Evolutionary conservation across 83 land plant genomes (phyloP).

Genomic region (Isoetes engelmannii): DNA sequence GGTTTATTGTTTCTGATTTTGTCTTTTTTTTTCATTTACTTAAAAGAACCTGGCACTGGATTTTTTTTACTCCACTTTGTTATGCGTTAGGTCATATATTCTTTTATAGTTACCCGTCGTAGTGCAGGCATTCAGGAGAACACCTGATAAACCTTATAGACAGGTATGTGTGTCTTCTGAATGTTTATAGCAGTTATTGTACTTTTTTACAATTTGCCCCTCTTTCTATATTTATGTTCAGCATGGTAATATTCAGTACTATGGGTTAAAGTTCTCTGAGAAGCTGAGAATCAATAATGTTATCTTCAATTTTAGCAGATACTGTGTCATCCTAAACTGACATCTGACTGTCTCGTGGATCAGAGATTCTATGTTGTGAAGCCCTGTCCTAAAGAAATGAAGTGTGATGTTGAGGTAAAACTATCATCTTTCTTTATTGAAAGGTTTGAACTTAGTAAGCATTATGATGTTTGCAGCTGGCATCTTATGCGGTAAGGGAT

Average conservation of each 20-base stretch:
- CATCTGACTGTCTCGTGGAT: slow-evolving; percentile 6
- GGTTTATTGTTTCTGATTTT: slow-evolving; percentile 25
- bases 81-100: neutral
- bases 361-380: slow-evolving; percentile 95
- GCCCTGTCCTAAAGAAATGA: slow-evolving; percentile 96
- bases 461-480: slow-evolving; percentile 37
- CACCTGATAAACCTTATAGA: slow-evolving; percentile 90
- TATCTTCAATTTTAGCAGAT: neutral
- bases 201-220: neutral
- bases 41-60: neutral
- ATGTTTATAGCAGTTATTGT: neutral
- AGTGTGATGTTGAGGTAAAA: slow-evolving; percentile 95
- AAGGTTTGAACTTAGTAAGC: slow-evolving; percentile 14
- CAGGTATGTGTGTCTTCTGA: slow-evolving; percentile 67
- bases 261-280: too few species aligned
- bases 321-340: neutral
- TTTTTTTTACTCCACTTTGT: neutral
- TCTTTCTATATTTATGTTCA: too few species aligned
- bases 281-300: too few species aligned
- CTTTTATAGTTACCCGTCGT: neutral
- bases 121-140: slow-evolving; percentile 85
- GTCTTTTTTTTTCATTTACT: neutral
- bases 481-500: slow-evolving; percentile 83
- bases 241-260: too few species aligned
- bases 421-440: slow-evolving; percentile 11